Percentiles rank a stretch among this genome's conserved stretches.
Conservation (phyloP, 257 asterid genomes). For the Salvia rosmarinus region DNA sequence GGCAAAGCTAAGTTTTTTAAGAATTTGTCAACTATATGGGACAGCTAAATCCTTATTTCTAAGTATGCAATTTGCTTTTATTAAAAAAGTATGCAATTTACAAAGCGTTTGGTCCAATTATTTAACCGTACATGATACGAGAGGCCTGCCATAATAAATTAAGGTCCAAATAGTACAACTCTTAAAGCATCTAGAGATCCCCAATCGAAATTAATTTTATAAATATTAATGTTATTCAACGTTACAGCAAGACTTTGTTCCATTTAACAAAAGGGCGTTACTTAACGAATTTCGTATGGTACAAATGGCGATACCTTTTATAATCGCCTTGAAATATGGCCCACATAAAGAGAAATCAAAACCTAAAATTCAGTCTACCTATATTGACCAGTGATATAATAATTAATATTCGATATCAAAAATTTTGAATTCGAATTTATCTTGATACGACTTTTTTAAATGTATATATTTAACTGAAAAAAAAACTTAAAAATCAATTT, state of each 20-base stretch:
- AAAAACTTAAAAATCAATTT: too few species aligned
- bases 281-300: constrained; percentile 9
- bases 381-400: too few species aligned
- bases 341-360: too few species aligned
- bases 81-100: neutral
- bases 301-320: neutral
- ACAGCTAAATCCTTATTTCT: constrained; percentile 38
- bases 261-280: neutral
- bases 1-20: neutral
- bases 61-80: constrained; percentile 5
- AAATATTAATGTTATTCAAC: neutral
- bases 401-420: too few species aligned
- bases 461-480: too few species aligned
- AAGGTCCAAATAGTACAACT: constrained; percentile 26
- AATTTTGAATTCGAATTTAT: too few species aligned
- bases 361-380: too few species aligned
- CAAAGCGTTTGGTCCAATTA: constrained; percentile 21
- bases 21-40: neutral
- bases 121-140: constrained; percentile 10
- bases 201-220: neutral
- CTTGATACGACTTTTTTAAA: too few species aligned
- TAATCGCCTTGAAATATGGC: neutral
- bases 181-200: constrained; percentile 27
- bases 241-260: neutral
- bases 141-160: neutral